phyloP scores from a whole-genome alignment of 345 rosid genomes.

The Physaria fendleri region DNA sequence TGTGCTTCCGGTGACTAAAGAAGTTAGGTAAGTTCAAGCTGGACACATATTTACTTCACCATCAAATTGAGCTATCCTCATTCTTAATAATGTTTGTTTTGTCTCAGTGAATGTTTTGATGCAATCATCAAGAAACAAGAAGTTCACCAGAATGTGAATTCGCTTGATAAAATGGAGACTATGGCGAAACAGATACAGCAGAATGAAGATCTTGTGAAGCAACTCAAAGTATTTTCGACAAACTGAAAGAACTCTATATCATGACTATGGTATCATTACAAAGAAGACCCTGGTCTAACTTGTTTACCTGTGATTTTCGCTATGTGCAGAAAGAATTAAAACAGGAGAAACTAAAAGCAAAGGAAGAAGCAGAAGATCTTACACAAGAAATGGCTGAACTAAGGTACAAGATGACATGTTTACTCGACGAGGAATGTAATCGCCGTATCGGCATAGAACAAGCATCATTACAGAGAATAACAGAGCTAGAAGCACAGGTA shows the following conservation, averaged over 20 bases:
- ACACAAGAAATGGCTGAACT: conserved; percentile 97
- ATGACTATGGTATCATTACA: background rate
- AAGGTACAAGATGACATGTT: conserved; percentile 73
- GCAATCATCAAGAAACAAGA: conserved; percentile 31
- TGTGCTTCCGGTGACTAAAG: conserved; percentile 28
- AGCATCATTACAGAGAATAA: conserved; percentile 75
- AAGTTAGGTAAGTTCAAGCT: conserved; percentile 42
- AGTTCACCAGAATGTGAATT: conserved; percentile 29
- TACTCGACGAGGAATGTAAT: conserved; percentile 87
- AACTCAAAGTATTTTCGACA: conserved; percentile 39
- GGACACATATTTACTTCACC: background rate
- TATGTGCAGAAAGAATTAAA: conserved; percentile 45
- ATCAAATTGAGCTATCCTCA: background rate
- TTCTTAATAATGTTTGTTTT: conserved; percentile 2
- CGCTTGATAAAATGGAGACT: conserved; percentile 33
- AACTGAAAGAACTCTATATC: background rate
- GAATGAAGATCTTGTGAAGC: conserved; percentile 51
- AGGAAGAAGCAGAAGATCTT: conserved; percentile 91
- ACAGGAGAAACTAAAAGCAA: conserved; percentile 66
- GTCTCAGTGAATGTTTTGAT: conserved; percentile 30
- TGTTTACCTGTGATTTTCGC: background rate
- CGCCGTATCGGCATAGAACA: conserved; percentile 78
- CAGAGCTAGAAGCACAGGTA: conserved; percentile 59
- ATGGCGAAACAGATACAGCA: conserved; percentile 52
- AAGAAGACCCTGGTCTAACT: background rate